A percentile compares a stretch with the other conserved stretches of the same genome.
Conservation (phyloP, 148 eudicot species). For the Camellia japonica region DNA sequence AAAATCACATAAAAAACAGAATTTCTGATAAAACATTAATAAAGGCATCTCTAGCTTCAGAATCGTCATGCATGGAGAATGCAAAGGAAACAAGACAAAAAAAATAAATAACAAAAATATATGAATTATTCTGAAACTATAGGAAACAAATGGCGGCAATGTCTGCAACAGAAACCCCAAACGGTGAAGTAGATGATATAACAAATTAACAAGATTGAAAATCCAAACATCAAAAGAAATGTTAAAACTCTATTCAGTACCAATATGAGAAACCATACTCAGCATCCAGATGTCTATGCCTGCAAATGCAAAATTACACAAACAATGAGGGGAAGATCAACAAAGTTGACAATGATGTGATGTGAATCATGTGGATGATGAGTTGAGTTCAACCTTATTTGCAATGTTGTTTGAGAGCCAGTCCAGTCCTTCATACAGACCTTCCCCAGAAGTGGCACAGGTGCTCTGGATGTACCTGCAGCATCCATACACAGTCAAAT, state of each 20-base stretch:
- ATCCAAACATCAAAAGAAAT: constrained; percentile 2
- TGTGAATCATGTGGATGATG: neutral
- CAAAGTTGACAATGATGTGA: neutral
- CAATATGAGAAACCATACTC: neutral
- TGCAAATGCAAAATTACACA: constrained; percentile 15
- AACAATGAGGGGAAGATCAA: too few species aligned
- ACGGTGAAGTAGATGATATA: neutral
- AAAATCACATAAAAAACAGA: too few species aligned
- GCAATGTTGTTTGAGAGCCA: constrained; percentile 83
- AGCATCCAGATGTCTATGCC: constrained; percentile 17
- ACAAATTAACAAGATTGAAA: constrained; percentile 3
- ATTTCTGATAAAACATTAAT: too few species aligned
- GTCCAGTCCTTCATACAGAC: constrained; percentile 69
- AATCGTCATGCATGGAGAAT: neutral
- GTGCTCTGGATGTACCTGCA: constrained; percentile 75
- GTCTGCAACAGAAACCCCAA: constrained; percentile 6
- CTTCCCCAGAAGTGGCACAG: constrained; percentile 76
- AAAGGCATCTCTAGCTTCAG: neutral
- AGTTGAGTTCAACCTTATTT: constrained; percentile 39
- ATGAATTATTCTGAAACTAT: constrained; percentile 7
- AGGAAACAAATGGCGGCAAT: constrained; percentile 9
- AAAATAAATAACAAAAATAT: neutral
- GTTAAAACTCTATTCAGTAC: neutral
- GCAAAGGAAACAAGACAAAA: neutral
- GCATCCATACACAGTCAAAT: neutral